Evolutionary conservation across 2,329 filamentous ascomycete genomes (phyloP).

Genomic region (Calonectria henricotiae): DNA sequence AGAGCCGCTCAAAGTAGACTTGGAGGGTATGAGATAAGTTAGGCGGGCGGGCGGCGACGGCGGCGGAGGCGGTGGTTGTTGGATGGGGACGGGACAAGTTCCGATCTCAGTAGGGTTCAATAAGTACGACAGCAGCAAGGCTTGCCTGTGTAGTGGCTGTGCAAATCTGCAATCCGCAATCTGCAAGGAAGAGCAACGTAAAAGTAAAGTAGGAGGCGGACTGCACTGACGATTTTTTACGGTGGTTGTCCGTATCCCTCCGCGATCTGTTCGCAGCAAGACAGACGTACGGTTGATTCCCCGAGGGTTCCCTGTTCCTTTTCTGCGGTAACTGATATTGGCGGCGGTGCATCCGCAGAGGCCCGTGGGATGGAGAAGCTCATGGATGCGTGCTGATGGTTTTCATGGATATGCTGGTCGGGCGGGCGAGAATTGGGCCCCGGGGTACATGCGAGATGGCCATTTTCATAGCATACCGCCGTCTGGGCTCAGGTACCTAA

Average conservation of each 20-base stretch:
- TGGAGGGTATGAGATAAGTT: neutral
- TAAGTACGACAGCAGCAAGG: neutral
- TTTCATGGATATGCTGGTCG: constrained; percentile 11
- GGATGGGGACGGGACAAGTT: neutral
- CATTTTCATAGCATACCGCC: neutral
- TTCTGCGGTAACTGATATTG: neutral
- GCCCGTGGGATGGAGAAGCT: constrained; percentile 23
- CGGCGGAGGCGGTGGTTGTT: neutral
- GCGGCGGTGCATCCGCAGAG: constrained; percentile 16
- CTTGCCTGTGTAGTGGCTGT: constrained; percentile 29
- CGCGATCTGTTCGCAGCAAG: constrained; percentile 27
- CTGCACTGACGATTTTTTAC: constrained; percentile 20
- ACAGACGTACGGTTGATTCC: neutral
- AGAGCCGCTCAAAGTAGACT: neutral
- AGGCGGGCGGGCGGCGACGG: no score
- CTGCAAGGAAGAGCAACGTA: no score
- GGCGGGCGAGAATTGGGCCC: neutral
- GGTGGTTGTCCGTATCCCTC: constrained; percentile 28
- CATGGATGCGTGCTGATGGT: constrained; percentile 15
- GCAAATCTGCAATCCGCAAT: neutral
- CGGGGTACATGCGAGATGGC: neutral
- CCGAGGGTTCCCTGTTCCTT: constrained; percentile 8
- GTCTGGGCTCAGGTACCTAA: constrained; percentile 3
- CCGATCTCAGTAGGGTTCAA: neutral
- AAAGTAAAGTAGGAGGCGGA: neutral